phyloP scores from a whole-genome alignment of 2,329 filamentous ascomycete species.

The Fusarium sp. region DNA sequence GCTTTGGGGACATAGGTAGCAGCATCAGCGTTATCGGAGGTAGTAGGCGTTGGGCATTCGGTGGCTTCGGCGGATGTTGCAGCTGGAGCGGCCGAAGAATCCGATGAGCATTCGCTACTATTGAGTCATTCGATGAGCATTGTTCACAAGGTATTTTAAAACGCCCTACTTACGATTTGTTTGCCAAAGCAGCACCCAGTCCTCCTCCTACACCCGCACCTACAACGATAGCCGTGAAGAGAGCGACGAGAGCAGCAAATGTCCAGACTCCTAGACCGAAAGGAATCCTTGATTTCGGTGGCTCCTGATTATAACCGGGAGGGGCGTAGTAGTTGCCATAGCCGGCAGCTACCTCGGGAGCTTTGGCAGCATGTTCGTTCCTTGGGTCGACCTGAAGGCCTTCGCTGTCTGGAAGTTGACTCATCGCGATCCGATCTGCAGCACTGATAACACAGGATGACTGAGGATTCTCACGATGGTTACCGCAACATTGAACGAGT shows the following conservation, averaged over 20 bases:
- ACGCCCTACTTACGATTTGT: constrained; percentile 20
- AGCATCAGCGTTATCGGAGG: constrained; percentile 18
- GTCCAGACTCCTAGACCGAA: constrained; percentile 41
- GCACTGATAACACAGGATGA: neutral
- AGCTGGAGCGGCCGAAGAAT: constrained; percentile 6
- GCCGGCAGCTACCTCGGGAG: constrained; percentile 24
- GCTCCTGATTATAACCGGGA: constrained; percentile 18
- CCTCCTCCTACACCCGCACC: constrained; percentile 39
- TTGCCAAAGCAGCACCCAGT: constrained; percentile 34
- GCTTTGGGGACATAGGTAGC: constrained; percentile 31
- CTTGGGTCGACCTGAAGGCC: constrained; percentile 37
- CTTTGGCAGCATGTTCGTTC: constrained; percentile 29
- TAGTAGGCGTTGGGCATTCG: constrained; percentile 14
- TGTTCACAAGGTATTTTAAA: rapidly evolving
- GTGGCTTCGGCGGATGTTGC: constrained; percentile 22
- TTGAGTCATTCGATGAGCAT: neutral
- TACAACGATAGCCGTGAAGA: constrained; percentile 34
- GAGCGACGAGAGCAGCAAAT: constrained; percentile 32
- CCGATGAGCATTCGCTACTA: constrained; percentile 18
- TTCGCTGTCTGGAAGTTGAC: constrained; percentile 34
- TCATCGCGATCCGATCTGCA: constrained; percentile 18
- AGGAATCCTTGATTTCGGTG: constrained; percentile 8
- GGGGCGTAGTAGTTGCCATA: constrained; percentile 30
- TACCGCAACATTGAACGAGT: neutral
- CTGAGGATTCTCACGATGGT: neutral